phyloP scores from a whole-genome alignment of 1,139 yeast genomes.

The Saccharomyces pastorianus region DNA sequence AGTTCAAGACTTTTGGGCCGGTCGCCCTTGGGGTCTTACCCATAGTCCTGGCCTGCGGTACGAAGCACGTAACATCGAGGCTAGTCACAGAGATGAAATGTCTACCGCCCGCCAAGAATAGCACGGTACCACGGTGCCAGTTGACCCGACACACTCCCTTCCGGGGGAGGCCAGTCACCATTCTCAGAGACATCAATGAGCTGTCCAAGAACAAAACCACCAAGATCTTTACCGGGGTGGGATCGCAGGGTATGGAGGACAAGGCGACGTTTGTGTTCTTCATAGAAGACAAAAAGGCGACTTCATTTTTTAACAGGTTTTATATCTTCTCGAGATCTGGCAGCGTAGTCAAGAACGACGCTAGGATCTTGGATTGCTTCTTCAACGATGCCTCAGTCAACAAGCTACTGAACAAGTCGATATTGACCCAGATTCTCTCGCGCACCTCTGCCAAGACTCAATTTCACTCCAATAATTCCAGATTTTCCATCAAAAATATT shows the following conservation, averaged over 20 bases:
- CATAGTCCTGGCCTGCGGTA: conserved; percentile 21
- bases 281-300: conserved; percentile 16
- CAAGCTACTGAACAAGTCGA: not conserved
- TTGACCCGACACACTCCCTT: conserved; percentile 20
- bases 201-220: conserved; percentile 18
- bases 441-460: conserved; percentile 1
- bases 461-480: conserved; percentile 2
- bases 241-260: conserved; percentile 29
- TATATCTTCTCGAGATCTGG: conserved; percentile 29
- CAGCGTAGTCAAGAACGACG: conserved; percentile 24
- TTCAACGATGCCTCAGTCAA: conserved; percentile 21
- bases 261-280: conserved; percentile 24
- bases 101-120: conserved; percentile 13
- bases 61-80: conserved; percentile 23
- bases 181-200: conserved; percentile 12
- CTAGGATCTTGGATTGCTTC: conserved; percentile 26
- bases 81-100: conserved; percentile 24
- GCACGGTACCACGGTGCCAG: conserved; percentile 16
- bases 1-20: conserved; percentile 21
- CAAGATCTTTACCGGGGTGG: conserved; percentile 27
- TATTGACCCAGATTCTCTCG: not conserved
- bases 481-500: conserved; percentile 1
- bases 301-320: conserved; percentile 15
- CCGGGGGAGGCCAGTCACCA: conserved; percentile 13
- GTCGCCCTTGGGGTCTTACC: conserved; percentile 24